Evolutionary conservation across 2,329 filamentous ascomycete species (phyloP).

Genomic region (Claviceps arundinis): DNA sequence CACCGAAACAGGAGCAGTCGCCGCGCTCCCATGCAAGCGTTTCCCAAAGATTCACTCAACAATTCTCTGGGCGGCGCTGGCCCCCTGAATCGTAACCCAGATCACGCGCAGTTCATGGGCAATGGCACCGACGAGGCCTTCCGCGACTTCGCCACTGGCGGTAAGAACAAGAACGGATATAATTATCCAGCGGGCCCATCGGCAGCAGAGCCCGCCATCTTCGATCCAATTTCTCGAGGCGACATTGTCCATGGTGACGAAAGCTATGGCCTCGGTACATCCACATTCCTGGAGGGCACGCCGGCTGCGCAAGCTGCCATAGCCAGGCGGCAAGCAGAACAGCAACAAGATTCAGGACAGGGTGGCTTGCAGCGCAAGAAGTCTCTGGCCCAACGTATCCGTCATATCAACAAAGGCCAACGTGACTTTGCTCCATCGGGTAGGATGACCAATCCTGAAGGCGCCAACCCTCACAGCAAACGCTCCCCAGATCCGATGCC

Average conservation of each 20-base stretch:
- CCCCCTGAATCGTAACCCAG: conserved; percentile 66
- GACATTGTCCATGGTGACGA: conserved; percentile 75
- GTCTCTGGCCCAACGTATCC: conserved; percentile 82
- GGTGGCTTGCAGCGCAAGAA: conserved; percentile 75
- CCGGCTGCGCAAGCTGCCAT: conserved; percentile 74
- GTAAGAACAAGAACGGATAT: conserved; percentile 17
- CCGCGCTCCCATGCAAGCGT: conserved; percentile 89
- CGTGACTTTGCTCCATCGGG: conserved; percentile 46
- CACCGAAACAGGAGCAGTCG: conserved; percentile 78
- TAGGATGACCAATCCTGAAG: conserved; percentile 45
- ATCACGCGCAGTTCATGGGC: conserved; percentile 82
- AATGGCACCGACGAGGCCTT: conserved; percentile 71
- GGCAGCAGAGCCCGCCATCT: conserved; percentile 36
- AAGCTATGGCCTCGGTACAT: conserved; percentile 74
- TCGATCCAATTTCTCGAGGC: conserved; percentile 54
- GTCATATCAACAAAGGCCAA: conserved; percentile 63
- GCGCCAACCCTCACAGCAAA: conserved; percentile 21
- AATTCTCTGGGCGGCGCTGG: conserved; percentile 82
- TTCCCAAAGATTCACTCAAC: conserved; percentile 83
- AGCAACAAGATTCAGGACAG: conserved; percentile 43
- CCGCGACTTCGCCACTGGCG: conserved; percentile 53
- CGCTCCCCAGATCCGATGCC: conserved; percentile 26
- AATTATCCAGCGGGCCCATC: conserved; percentile 9
- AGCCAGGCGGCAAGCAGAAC: conserved; percentile 57
- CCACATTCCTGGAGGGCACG: conserved; percentile 88